Percentiles rank a stretch among this genome's conserved stretches.
These are phyloP conservation scores for Capronia americana DNA, from an alignment of 2,329 filamentous ascomycete species.

Conservation along the genomic window DNA sequence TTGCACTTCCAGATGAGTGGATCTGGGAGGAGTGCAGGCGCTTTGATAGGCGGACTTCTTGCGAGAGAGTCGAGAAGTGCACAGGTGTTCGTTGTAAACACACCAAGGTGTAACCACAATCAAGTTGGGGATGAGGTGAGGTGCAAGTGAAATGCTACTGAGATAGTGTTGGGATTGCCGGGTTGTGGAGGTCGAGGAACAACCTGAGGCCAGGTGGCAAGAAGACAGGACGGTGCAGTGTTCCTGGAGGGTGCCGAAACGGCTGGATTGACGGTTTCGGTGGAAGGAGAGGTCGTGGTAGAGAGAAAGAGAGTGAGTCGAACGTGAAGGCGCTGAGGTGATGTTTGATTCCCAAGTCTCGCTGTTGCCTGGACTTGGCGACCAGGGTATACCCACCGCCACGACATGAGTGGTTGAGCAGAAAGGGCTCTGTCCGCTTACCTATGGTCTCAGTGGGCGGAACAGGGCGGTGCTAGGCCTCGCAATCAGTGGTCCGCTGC, in stretches of 20 bases:
- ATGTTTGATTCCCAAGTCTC: constrained; percentile 20
- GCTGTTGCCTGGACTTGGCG: constrained; percentile 17
- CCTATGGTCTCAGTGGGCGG: constrained; percentile 22
- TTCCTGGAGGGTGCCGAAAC: constrained; percentile 8
- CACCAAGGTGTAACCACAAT: constrained; percentile 20
- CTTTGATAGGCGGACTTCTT: constrained; percentile 2
- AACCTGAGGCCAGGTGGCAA: constrained; percentile 38
- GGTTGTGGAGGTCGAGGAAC: constrained; percentile 12
- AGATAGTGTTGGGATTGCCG: background rate
- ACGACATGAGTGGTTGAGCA: background rate
- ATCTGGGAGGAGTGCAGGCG: background rate
- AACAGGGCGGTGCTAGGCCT: constrained; percentile 10
- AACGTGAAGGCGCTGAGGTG: constrained; percentile 20
- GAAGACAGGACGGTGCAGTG: constrained; percentile 11
- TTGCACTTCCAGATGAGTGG: constrained; percentile 12
- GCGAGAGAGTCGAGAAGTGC: constrained; percentile 16
- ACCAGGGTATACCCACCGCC: constrained; percentile 4
- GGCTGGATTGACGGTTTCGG: constrained; percentile 14
- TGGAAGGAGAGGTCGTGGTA: constrained; percentile 17
- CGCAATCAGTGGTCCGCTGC: constrained; percentile 6
- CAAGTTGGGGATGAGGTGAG: constrained; percentile 12
- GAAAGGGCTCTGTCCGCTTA: constrained; percentile 18
- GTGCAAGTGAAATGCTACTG: constrained; percentile 17
- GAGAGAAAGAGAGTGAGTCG: constrained; percentile 30
- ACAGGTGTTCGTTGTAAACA: constrained; percentile 24